Conservation (phyloP, 441 rosid species). For the Erodium trifolium region DNA sequence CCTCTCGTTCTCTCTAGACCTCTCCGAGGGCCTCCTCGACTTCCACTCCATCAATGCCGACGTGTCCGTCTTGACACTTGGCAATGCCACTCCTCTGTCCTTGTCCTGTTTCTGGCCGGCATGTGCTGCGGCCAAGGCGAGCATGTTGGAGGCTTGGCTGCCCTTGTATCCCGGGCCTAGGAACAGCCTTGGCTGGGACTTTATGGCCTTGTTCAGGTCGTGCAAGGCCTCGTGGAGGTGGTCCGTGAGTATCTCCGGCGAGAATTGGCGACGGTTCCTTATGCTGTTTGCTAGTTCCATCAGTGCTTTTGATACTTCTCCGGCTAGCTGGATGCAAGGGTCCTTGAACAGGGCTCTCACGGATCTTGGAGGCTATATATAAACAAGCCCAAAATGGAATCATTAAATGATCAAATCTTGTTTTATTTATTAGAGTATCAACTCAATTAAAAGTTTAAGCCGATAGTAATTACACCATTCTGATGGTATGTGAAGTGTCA, state of each 20-base stretch:
- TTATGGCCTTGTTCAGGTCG: constrained; percentile 61
- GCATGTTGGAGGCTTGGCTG: constrained; percentile 35
- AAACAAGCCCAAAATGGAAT: background rate
- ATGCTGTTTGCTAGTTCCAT: constrained; percentile 56
- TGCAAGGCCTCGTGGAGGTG: constrained; percentile 66
- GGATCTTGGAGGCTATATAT: constrained; percentile 44
- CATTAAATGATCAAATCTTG: background rate
- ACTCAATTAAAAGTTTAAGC: too few relatives aligned
- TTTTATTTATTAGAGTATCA: too few relatives aligned
- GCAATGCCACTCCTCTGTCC: constrained; percentile 12
- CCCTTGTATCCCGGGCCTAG: constrained; percentile 37
- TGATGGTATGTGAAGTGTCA: too few relatives aligned
- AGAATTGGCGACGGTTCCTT: constrained; percentile 54
- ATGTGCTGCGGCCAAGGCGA: constrained; percentile 46
- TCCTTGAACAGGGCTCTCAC: constrained; percentile 65
- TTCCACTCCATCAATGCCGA: constrained; percentile 44
- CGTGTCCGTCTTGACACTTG: constrained; percentile 48
- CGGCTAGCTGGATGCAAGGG: constrained; percentile 55
- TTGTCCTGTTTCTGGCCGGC: background rate
- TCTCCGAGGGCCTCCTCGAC: constrained; percentile 22
- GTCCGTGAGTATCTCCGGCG: constrained; percentile 63
- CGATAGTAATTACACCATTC: too few relatives aligned
- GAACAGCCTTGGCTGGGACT: constrained; percentile 70
- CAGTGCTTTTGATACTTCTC: constrained; percentile 58
- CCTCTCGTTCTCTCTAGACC: constrained; percentile 27